Evolutionary conservation across 176 grass and related monocot species (phyloP).

Genomic region (Cenchrus fungigraminus): DNA sequence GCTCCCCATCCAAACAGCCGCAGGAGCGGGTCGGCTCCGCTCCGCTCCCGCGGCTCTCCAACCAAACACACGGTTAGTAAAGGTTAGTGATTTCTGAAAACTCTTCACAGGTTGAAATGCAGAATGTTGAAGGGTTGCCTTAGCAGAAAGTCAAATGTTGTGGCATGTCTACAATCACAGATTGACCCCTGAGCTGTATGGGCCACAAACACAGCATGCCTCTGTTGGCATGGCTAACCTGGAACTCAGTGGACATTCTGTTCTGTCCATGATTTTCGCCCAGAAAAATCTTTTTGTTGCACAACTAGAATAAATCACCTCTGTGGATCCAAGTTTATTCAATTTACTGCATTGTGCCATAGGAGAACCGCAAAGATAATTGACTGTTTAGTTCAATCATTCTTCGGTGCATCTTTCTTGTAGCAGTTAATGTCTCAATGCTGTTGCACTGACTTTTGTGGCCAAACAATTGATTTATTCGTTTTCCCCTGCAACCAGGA

Average conservation of each 20-base stretch:
- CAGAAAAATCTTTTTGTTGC: neutral
- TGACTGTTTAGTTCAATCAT: neutral
- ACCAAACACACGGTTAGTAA: neutral
- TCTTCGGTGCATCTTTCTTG: neutral
- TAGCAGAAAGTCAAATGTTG: neutral
- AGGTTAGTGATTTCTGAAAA: neutral
- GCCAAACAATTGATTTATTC: constrained; percentile 23
- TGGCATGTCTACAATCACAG: neutral
- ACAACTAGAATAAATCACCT: neutral
- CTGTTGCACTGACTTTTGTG: neutral
- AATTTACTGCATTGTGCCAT: neutral
- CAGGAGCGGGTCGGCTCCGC: too few relatives aligned
- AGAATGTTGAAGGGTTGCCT: neutral
- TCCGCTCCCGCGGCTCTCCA: too few relatives aligned
- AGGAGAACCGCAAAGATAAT: neutral
- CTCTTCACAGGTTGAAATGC: neutral
- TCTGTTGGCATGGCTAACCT: neutral
- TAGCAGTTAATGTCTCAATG: constrained; percentile 3
- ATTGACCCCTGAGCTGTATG: neutral
- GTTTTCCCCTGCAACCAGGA: constrained; percentile 47
- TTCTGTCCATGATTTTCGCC: neutral
- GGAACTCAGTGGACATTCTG: neutral
- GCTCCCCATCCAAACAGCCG: too few relatives aligned
- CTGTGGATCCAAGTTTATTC: neutral
- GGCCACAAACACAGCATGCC: constrained; percentile 25